phyloP scores from a whole-genome alignment of 345 rosid genomes.

The Murraya koenigii region DNA sequence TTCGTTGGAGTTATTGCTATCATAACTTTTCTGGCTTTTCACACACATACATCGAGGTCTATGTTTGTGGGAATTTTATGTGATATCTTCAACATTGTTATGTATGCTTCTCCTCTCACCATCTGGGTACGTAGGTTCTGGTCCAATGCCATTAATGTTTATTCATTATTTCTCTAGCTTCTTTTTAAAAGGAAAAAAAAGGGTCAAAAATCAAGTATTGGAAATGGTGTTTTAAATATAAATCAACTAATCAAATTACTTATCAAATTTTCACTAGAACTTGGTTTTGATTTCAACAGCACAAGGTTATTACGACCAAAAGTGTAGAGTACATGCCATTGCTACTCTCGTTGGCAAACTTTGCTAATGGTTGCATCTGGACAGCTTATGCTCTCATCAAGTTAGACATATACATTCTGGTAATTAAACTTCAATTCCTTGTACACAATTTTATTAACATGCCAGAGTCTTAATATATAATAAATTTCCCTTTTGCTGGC shows the following conservation, averaged over 20 bases:
- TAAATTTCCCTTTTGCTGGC: not conserved
- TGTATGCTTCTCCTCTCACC: slow-evolving; percentile 38
- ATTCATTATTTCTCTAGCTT: no score
- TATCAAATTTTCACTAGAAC: no score
- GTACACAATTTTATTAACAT: no score
- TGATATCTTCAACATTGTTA: slow-evolving; percentile 34
- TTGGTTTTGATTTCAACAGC: slow-evolving; percentile 16
- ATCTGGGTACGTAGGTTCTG: slow-evolving; percentile 7
- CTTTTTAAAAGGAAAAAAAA: no score
- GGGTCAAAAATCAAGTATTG: no score
- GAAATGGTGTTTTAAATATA: no score
- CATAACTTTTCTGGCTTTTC: slow-evolving; percentile 9
- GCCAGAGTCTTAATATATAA: no score
- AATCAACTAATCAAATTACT: no score
- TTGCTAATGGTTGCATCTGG: slow-evolving; percentile 37
- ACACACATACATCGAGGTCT: slow-evolving; percentile 15
- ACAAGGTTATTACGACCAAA: slow-evolving; percentile 39
- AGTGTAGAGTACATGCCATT: slow-evolving; percentile 56
- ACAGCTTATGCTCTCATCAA: slow-evolving; percentile 17
- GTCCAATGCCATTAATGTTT: no score
- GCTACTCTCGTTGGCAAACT: slow-evolving; percentile 35
- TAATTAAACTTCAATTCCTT: slow-evolving; percentile 4
- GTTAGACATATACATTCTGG: slow-evolving; percentile 25
- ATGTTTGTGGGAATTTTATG: slow-evolving; percentile 28
- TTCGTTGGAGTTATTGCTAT: slow-evolving; percentile 7